Evolutionary conservation across 495 filamentous ascomycete genomes (phyloP).

Genomic region (Lasiosphaeria miniovina): DNA sequence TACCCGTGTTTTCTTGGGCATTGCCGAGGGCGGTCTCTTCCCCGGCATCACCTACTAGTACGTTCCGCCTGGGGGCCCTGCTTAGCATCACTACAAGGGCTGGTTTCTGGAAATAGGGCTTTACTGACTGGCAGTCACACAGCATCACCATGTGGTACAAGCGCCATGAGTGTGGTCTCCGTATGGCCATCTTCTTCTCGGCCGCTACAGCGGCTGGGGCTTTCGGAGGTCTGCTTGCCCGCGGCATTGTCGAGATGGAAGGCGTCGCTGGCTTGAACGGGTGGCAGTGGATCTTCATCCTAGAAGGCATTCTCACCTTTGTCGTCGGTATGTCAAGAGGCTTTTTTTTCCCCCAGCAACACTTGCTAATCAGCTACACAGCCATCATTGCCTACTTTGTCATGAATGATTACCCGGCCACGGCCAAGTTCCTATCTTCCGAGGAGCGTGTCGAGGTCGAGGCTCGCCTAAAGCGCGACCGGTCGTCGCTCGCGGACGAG

Average conservation of each 20-base stretch:
- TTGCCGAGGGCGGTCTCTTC: slow-evolving; percentile 77
- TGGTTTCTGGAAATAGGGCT: too few species aligned
- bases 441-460: slow-evolving; percentile 66
- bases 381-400: slow-evolving; percentile 65
- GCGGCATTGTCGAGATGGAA: slow-evolving; percentile 65
- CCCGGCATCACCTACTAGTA: slow-evolving; percentile 70
- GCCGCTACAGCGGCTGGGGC: slow-evolving; percentile 75
- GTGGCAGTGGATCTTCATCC: slow-evolving; percentile 76
- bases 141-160: slow-evolving; percentile 72
- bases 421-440: slow-evolving; percentile 67
- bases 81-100: not conserved
- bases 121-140: not conserved
- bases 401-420: slow-evolving; percentile 76
- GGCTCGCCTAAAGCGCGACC: slow-evolving; percentile 62
- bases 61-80: not conserved
- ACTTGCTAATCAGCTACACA: not conserved
- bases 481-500: slow-evolving; percentile 73
- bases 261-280: slow-evolving; percentile 60
- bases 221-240: slow-evolving; percentile 73
- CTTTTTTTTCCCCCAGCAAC: not conserved
- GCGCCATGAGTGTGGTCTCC: slow-evolving; percentile 57
- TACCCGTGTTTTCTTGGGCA: slow-evolving; percentile 67
- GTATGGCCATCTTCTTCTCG: slow-evolving; percentile 80
- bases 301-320: slow-evolving; percentile 68
- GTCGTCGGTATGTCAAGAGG: slow-evolving; percentile 47